A percentile compares a stretch with the other conserved stretches of the same genome.
These are phyloP conservation scores for Lagenidium giganteum DNA, from an alignment of 352 stramenopile genomes.

Conservation along the genomic window DNA sequence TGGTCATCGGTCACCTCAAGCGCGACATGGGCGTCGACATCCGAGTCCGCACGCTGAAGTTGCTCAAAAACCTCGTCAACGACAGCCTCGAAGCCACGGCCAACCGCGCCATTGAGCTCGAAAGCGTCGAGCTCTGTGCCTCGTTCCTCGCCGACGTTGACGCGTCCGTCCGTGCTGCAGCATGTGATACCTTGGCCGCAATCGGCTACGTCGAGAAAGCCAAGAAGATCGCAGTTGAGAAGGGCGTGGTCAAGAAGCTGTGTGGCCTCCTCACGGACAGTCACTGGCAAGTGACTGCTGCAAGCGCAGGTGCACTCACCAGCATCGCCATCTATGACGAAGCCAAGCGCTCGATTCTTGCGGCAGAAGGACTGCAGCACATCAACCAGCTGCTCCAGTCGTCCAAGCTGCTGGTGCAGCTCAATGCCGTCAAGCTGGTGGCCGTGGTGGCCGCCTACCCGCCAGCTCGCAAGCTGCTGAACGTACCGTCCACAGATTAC, in stretches of 20 bases:
- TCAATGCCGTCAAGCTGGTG: slow-evolving; percentile 66
- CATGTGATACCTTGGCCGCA: slow-evolving; percentile 45
- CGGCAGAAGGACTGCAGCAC: slow-evolving; percentile 30
- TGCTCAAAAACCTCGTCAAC: slow-evolving; percentile 66
- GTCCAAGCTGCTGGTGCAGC: slow-evolving; percentile 43
- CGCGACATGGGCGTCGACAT: slow-evolving; percentile 19
- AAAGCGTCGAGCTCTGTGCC: slow-evolving; percentile 30
- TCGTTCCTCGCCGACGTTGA: slow-evolving; percentile 36
- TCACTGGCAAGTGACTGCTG: slow-evolving; percentile 45
- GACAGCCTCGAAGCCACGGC: slow-evolving; percentile 47
- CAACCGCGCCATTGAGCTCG: slow-evolving; percentile 48
- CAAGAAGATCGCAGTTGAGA: slow-evolving; percentile 45
- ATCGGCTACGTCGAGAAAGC: slow-evolving; percentile 59
- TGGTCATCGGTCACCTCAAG: slow-evolving; percentile 54
- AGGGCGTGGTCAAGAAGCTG: slow-evolving; percentile 46
- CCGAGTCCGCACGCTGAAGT: slow-evolving; percentile 39
- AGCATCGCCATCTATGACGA: slow-evolving; percentile 57
- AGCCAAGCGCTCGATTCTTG: slow-evolving; percentile 59
- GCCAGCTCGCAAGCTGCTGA: slow-evolving; percentile 36
- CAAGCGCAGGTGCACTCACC: slow-evolving; percentile 61
- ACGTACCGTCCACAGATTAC: slow-evolving; percentile 45
- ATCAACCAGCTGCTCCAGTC: slow-evolving; percentile 64
- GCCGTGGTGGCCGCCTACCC: slow-evolving; percentile 54
- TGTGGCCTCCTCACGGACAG: slow-evolving; percentile 48
- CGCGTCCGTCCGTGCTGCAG: slow-evolving; percentile 34